These are phyloP conservation scores for Chytriomyces hyalinus DNA, from an alignment of 192 early-diverging fungal species.

Conservation along the genomic window DNA sequence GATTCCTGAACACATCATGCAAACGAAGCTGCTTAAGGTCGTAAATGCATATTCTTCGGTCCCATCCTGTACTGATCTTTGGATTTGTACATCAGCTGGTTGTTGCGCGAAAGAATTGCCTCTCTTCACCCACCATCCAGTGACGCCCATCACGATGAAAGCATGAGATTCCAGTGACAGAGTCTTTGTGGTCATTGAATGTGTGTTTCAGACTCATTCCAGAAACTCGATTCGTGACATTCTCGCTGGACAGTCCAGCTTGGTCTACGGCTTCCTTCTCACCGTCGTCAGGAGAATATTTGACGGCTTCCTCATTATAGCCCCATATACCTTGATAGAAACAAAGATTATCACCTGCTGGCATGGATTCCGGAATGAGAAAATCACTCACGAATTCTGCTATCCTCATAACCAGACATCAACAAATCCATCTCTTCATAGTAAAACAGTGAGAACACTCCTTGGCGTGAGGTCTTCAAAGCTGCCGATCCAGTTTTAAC, in stretches of 20 bases:
- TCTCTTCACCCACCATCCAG: slow-evolving; percentile 51
- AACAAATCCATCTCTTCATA: slow-evolving; percentile 63
- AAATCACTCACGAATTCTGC: slow-evolving; percentile 49
- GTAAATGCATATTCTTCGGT: slow-evolving; percentile 61
- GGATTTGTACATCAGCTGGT: slow-evolving; percentile 23
- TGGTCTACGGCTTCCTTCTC: slow-evolving; percentile 34
- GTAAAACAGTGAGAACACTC: slow-evolving; percentile 55
- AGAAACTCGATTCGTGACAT: slow-evolving; percentile 59
- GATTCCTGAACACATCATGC: slow-evolving; percentile 57
- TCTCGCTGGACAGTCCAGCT: slow-evolving; percentile 33
- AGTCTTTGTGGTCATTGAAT: slow-evolving; percentile 56
- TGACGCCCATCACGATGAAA: slow-evolving; percentile 50
- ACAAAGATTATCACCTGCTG: background rate
- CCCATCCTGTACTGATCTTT: slow-evolving; percentile 57
- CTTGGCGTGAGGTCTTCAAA: slow-evolving; percentile 23
- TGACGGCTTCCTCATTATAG: slow-evolving; percentile 62
- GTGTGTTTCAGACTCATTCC: slow-evolving; percentile 61
- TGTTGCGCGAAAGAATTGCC: background rate
- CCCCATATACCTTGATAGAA: slow-evolving; percentile 54
- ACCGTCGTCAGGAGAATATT: slow-evolving; percentile 43
- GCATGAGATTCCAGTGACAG: slow-evolving; percentile 57
- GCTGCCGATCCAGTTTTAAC: background rate
- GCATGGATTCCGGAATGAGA: background rate
- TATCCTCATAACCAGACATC: slow-evolving; percentile 62
- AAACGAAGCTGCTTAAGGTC: slow-evolving; percentile 46